Base-by-base conservation (phyloP, 345 rosid species). In the Viola odorata region DNA sequence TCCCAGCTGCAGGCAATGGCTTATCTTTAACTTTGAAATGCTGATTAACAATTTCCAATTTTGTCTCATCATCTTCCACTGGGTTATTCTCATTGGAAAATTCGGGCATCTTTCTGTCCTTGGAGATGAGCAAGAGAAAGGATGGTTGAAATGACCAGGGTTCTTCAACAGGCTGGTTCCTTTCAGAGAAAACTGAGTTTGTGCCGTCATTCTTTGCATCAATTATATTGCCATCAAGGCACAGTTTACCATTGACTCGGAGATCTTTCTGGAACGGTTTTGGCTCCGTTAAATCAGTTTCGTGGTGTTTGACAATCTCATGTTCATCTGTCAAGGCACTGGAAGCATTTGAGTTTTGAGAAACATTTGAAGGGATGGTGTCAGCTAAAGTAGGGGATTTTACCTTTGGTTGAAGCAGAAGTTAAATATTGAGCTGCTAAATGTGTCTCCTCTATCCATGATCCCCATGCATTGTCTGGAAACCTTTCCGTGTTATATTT, bases 311-410 rank as follows among this genome's bases (percentile, higher is more conserved):
- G 56, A 42, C 51, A 51, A 47, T 75, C 71, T 60, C 72, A 51
- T 71, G 64, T 71, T 80, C 77, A 92, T 84, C 98, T 92, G 98
- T 83, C 81, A 87, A 92, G 82, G 71, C 83, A 85, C 98, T 92
- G 96, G 84, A 85, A 81, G 69, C 84, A 84, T 85, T 80, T 89
- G 83, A 92, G 96, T 87, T 82, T 85, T 81, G 85, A 82, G 85
- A 85, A 78, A 75, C 76, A 81, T 70, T 66, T 53, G 66, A 73
- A 74, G 62, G 45, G 52, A 64, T 61, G 70, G 62, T 57, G 64
- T 61, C 74, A 65, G 57, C 16, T 7, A 57, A 64, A 71, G 76
- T 67, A 17, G 7, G 65, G 72, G 74, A 87, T 74, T 69, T 80
- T 82, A 89, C 97, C 97, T 84, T 67, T 67, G 45, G 66, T 55